Evolutionary conservation across 768 basidiomycete species (phyloP), one percentile per base, ranked within the genome.

Genomic region (Xerocomus potaroensis): DNA sequence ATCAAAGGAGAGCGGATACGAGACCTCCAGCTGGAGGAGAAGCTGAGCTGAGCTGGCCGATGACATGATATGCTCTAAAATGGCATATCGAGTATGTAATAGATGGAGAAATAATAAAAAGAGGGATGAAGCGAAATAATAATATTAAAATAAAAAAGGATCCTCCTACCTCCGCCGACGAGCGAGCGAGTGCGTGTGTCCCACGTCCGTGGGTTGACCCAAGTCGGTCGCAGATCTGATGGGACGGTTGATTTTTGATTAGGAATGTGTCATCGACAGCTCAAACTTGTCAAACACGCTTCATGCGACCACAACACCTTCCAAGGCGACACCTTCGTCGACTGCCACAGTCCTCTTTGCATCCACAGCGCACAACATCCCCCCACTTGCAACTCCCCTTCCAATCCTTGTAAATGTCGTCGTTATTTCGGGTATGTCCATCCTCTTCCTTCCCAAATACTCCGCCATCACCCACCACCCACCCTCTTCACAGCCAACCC

Each of bases 1-100:
- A 78, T 97, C 62, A 82, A 75, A 48, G 93, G 93, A 31, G 83
- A 95, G 64, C 73, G 77, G 43, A 87, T 91, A 67, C 81, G 84
- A n/a, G 47, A 76, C 72, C n/a, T n/a, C n/a, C n/a, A n/a, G 48
- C 76, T 87, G 54, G 69, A 77, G 53, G 83, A 88, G 58, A 78
- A 83, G 41, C 62, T 36, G 24, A 8, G 23, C 8, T 14, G 19
- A 37, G n/a, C 15, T 18, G 22, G 19, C 14, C 1, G 5, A 26
- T n/a, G 23, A 27, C n/a, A 16, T 40, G 23, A 40, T 2, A n/a
- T n/a, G n/a, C 18, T 16, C 2, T 10, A 0, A 27, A 18, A 41
- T 9, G 30, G 19, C 18, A 15, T 21, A 21, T 41, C 22, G 40
- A 29, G 29, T 41, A 30, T 41, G 29, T 41, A 31, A 41, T 41